Conservation (phyloP, 2,329 filamentous ascomycete genomes). For the Blumeriella jaapii region DNA sequence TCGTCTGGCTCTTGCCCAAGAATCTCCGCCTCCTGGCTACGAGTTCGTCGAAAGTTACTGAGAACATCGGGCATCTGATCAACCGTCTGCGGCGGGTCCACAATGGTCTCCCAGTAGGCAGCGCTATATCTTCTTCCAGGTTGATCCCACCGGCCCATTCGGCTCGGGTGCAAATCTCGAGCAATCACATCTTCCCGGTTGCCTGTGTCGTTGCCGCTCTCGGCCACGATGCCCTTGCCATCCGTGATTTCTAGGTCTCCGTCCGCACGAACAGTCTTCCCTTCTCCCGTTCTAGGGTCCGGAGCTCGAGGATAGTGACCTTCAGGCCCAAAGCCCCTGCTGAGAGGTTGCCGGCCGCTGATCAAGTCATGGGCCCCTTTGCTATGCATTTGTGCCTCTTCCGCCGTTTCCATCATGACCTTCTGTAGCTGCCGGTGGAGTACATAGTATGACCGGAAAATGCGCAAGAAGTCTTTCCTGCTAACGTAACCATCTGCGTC, state of each 20-base stretch:
- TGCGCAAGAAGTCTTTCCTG: slow-evolving; percentile 75
- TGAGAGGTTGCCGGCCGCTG: slow-evolving; percentile 63
- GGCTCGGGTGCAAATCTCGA: slow-evolving; percentile 30
- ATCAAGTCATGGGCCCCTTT: slow-evolving; percentile 68
- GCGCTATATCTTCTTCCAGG: slow-evolving; percentile 4
- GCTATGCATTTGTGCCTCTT: slow-evolving; percentile 67
- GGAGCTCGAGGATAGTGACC: slow-evolving; percentile 55
- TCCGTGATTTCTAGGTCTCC: slow-evolving; percentile 55
- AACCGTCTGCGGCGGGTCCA: slow-evolving; percentile 20
- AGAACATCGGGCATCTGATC: slow-evolving; percentile 16
- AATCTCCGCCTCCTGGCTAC: slow-evolving; percentile 10
- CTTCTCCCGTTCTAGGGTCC: slow-evolving; percentile 45
- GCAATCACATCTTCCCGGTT: slow-evolving; percentile 49
- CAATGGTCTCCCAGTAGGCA: slow-evolving; percentile 22
- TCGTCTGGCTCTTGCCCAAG: slow-evolving; percentile 1
- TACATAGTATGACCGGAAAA: slow-evolving; percentile 87
- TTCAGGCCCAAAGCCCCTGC: slow-evolving; percentile 62
- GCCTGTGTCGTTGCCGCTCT: slow-evolving; percentile 48
- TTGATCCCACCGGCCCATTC: slow-evolving; percentile 24
- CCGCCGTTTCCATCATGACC: slow-evolving; percentile 67
- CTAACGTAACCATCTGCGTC: slow-evolving; percentile 79
- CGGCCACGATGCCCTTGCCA: slow-evolving; percentile 45
- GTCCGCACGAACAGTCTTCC: slow-evolving; percentile 50
- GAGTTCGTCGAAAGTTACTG: slow-evolving; percentile 13
- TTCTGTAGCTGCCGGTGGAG: slow-evolving; percentile 81